A percentile compares a stretch with the other conserved stretches of the same genome.
phyloP scores from a whole-genome alignment of 306 rosid genomes.

The Fagus crenata region DNA sequence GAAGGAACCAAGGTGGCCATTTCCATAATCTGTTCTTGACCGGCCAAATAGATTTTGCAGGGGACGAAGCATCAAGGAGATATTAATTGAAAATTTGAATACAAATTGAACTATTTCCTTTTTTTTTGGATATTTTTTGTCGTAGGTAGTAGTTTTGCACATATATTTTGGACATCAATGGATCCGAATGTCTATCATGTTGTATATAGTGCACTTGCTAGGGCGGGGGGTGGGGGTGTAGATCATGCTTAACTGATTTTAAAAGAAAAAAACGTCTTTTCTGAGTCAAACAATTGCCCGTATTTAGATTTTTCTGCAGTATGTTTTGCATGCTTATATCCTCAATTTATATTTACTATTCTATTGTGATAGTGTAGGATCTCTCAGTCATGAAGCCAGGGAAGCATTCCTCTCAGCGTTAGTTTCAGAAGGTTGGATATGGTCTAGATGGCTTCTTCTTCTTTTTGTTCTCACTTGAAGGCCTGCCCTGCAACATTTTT shows the following conservation, averaged over 20 bases:
- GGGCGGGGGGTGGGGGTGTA: no score
- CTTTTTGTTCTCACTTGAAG: conserved; percentile 9
- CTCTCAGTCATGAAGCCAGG: conserved; percentile 83
- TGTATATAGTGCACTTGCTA: neutral
- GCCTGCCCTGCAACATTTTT: neutral
- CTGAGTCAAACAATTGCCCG: neutral
- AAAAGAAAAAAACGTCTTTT: no score
- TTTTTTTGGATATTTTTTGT: no score
- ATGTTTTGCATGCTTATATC: conserved; percentile 23
- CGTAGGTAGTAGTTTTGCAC: no score
- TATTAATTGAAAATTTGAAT: neutral
- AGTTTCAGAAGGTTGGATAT: conserved; percentile 70
- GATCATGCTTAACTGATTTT: neutral
- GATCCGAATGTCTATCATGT: neutral
- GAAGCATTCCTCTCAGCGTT: conserved; percentile 71
- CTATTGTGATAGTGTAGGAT: conserved; percentile 63
- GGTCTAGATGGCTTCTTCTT: neutral
- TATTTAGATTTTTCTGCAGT: conserved; percentile 6
- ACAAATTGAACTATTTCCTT: neutral
- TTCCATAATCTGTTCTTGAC: neutral
- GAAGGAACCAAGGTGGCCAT: neutral
- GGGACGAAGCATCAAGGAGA: neutral
- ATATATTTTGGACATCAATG: neutral
- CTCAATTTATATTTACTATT: conserved; percentile 27
- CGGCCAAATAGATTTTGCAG: neutral